Conservation (phyloP, 371 early-diverging fungal genomes). For the Circinella umbellata region DNA sequence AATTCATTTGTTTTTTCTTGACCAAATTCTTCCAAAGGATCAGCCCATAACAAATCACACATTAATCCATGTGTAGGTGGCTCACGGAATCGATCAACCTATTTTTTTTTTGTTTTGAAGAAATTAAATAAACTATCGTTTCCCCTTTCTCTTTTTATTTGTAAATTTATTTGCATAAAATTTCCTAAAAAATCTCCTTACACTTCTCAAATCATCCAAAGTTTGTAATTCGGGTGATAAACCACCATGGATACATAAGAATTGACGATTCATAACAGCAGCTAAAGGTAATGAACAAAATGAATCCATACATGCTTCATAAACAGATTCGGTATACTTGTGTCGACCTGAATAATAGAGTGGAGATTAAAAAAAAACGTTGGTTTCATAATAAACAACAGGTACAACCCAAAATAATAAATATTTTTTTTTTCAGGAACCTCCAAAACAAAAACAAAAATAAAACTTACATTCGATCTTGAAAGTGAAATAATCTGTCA, state of each 20-base stretch:
- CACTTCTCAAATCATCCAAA: constrained; percentile 81
- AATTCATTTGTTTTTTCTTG: constrained; percentile 81
- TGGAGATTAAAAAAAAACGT: too few species aligned
- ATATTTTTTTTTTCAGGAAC: background rate
- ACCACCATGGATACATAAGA: constrained; percentile 99
- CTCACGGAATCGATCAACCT: constrained; percentile 95
- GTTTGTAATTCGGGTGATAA: constrained; percentile 93
- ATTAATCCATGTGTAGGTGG: constrained; percentile 94
- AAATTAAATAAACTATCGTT: constrained; percentile 2
- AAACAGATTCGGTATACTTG: constrained; percentile 94
- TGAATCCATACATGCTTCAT: constrained; percentile 90
- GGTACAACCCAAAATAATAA: too few species aligned
- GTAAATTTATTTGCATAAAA: background rate
- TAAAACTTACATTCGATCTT: constrained; percentile 86
- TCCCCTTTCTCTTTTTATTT: background rate
- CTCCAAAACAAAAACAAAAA: background rate
- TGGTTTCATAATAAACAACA: too few species aligned
- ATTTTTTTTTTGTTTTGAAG: background rate
- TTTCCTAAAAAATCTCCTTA: constrained; percentile 24
- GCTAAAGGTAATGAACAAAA: constrained; percentile 96
- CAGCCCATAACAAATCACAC: constrained; percentile 98
- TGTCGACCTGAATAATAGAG: constrained; percentile 66
- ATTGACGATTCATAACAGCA: constrained; percentile 97
- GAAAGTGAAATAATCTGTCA: constrained; percentile 98
- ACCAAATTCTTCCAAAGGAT: constrained; percentile 97